phyloP scores from a whole-genome alignment of 805 yeast genomes.

The Pichia rugopelliculosa region DNA sequence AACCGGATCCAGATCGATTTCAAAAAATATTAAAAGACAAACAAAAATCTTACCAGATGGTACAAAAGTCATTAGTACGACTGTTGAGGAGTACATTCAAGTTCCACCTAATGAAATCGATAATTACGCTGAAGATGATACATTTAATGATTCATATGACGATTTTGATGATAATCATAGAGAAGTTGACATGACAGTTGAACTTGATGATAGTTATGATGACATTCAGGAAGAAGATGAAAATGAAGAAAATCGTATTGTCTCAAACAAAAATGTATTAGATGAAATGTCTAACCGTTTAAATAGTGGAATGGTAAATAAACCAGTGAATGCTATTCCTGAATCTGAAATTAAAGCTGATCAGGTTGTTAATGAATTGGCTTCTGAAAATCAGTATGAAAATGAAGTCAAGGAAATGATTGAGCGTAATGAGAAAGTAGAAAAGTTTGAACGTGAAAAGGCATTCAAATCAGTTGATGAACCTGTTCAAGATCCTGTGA shows the following conservation, averaged over 20 bases:
- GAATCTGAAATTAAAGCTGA: not conserved
- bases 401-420: slow-evolving; percentile 7
- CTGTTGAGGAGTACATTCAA: slow-evolving; percentile 16
- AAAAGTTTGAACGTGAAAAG: slow-evolving; percentile 26
- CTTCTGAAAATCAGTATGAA: slow-evolving; percentile 30
- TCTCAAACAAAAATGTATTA: not conserved
- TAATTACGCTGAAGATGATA: slow-evolving; percentile 2
- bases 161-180: slow-evolving; percentile 6
- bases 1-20: not conserved
- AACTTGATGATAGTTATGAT: slow-evolving; percentile 6
- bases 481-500: slow-evolving; percentile 10
- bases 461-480: slow-evolving; percentile 15
- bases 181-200: slow-evolving; percentile 3
- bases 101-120: slow-evolving; percentile 18
- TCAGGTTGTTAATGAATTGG: slow-evolving; percentile 28
- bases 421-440: slow-evolving; percentile 30
- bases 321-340: not conserved
- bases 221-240: slow-evolving; percentile 3
- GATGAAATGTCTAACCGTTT: too few species aligned
- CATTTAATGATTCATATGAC: slow-evolving; percentile 5
- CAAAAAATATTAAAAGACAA: slow-evolving; percentile 9
- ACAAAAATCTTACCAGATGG: slow-evolving; percentile 13
- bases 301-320: not conserved
- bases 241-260: not conserved
- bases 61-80: slow-evolving; percentile 10